Percentiles rank a stretch among this genome's conserved stretches.
Evolutionary conservation across 2,329 filamentous ascomycete species (phyloP).

Genomic region (Alternaria metachromatica): DNA sequence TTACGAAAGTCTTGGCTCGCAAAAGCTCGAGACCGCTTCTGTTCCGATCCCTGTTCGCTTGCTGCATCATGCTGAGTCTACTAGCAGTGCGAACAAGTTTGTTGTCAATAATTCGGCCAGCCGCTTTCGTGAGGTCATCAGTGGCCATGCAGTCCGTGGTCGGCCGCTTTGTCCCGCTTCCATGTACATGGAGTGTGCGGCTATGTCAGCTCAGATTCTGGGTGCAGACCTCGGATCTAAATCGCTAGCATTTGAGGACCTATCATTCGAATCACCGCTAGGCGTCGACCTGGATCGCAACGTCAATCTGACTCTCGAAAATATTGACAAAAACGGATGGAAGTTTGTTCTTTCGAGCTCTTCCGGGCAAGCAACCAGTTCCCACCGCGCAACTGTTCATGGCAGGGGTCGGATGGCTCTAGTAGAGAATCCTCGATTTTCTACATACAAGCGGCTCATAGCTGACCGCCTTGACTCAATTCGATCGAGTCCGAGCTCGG

Average conservation of each 20-base stretch:
- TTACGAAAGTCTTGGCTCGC: background rate
- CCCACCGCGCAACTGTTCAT: slow-evolving; percentile 6
- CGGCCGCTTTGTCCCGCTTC: slow-evolving; percentile 25
- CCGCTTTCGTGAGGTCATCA: slow-evolving; percentile 16
- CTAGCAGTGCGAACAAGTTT: slow-evolving; percentile 5
- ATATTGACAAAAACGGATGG: slow-evolving; percentile 1
- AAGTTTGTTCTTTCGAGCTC: slow-evolving; percentile 8
- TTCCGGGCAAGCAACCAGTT: background rate
- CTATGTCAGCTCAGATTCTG: slow-evolving; percentile 15
- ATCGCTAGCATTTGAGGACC: slow-evolving; percentile 13
- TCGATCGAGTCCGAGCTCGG: background rate
- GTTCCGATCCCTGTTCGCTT: background rate
- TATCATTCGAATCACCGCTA: slow-evolving; percentile 15
- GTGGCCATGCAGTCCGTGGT: slow-evolving; percentile 23
- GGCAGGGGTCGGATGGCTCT: slow-evolving; percentile 9
- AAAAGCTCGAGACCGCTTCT: background rate
- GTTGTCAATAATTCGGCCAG: slow-evolving; percentile 13
- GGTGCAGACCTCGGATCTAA: background rate
- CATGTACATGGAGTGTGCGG: slow-evolving; percentile 28
- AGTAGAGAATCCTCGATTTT: background rate
- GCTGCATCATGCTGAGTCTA: slow-evolving; percentile 1
- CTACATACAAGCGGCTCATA: slow-evolving; percentile 18
- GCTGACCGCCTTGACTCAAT: slow-evolving; percentile 8
- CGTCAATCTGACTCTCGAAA: slow-evolving; percentile 1
- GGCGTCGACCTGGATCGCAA: slow-evolving; percentile 12